Base-by-base conservation (phyloP, 768 basidiomycete genomes). In the Russula sp. region DNA sequence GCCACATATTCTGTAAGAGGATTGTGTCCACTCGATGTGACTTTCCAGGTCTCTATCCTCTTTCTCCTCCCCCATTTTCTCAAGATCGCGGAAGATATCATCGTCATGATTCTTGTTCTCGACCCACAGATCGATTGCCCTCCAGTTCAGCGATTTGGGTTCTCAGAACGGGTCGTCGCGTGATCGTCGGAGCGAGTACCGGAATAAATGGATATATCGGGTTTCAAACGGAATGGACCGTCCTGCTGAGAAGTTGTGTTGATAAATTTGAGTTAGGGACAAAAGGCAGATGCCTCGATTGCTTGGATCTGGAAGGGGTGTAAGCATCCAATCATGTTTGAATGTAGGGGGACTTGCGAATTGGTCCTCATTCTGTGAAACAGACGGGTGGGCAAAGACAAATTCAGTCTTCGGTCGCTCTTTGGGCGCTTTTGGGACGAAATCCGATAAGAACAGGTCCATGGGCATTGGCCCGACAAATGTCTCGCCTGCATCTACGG, bases 121-220 rank as follows among this genome's bases (percentile, higher is more conserved):
- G 37, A 58, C 22, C 22, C 22, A 22, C 22, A 22, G 22, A 22
- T 22, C 22, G 22, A 22, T 22, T 22, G 22, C 22, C 16, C 57
- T 51, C 52, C 69, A 63, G 49, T 44, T 64, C 16, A 51, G 35
- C 13, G 52, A 13, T 20, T 4, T 16, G 9, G 10, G 10, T 32
- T 22, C 39, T 35, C 14, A 18, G 42, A 52, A 44, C 13, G 39
- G 13, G 13, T 10, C 39, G 4, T 14, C 39, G 39, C 4, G 39
- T 6, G 13, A 40, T 58, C 49, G 65, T 13, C 27, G 42, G 6
- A 22, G 27, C 4, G 20, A 58, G 14, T 16, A 39, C 37, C 35
- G 6, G 57, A 58, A 49, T 50, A 58, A 31, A 58, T 50, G 27
- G 48, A 27, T 8, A 58, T 58, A 37, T 58, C 57, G 2, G 57